Evolutionary conservation across 108 stramenopile species (phyloP), one percentile per base, ranked within the genome.

Genomic region (Stephanodiscus triporus): DNA sequence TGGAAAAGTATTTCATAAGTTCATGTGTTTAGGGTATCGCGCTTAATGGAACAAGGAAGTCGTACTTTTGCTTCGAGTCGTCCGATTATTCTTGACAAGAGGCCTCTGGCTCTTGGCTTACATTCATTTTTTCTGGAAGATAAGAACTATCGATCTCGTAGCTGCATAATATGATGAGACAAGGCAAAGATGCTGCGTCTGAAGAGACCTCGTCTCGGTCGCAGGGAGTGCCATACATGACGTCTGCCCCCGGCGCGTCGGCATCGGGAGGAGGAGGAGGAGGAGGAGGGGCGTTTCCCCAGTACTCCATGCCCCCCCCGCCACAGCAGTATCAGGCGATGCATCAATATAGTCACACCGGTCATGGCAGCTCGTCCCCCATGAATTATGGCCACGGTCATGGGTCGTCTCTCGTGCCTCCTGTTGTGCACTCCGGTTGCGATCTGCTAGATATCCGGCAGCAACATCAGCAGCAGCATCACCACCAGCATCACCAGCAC

Each of bases 281-380:
- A n/a, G n/a, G n/a, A n/a, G n/a, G n/a, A n/a, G n/a, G n/a, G n/a
- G n/a, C n/a, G 30, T 61, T 22, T 61, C n/a, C 34, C 17, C 43
- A 45, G 11, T 61, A 61, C 60, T 37, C 60, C 17, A 61, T 61
- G 60, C 60, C 27, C 58, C 56, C 51, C 6, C 11, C 60, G 22
- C 37, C 60, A 4, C 3, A 19, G 30, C 56, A 57, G 56, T 32
- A 32, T 37, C 58, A 59, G 14, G 23, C 23, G 58, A 59, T 59
- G 32, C 58, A 59, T 17, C 58, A 59, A 0, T 17, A 32, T 14
- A 10, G n/a, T 17, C n/a, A 59, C n/a, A 6, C 26, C 20, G 60
- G 19, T 61, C 34, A 61, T n/a, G 60, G 36, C n/a, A 10, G 16
- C 56, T 61, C 60, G 19, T 13, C 60, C 14, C 17, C 60, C 20